Evolutionary conservation across 768 basidiomycete species (phyloP).

Genomic region (Hygrophorus pudorinus): DNA sequence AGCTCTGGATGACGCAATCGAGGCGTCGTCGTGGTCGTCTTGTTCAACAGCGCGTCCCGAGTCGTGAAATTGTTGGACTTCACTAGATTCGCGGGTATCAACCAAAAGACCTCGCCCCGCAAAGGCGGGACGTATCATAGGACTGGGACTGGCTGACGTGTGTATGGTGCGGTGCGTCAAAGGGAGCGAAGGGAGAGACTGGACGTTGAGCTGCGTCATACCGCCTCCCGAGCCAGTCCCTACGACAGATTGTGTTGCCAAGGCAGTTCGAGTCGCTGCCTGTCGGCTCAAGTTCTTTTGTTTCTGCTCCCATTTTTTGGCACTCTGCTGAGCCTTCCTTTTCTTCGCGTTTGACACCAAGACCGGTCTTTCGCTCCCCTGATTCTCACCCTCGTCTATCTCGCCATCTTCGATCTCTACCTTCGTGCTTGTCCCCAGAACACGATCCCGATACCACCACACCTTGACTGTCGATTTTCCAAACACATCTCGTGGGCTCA

Average conservation of each 20-base stretch:
- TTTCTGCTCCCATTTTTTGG: slow-evolving; percentile 13
- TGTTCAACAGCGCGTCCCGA: neutral
- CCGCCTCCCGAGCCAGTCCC: too few relatives aligned
- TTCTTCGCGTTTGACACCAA: slow-evolving; percentile 18
- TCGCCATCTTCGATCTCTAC: slow-evolving; percentile 23
- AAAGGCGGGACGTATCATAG: too few relatives aligned
- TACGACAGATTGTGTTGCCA: neutral
- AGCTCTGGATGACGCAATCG: slow-evolving; percentile 16
- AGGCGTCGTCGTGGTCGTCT: slow-evolving; percentile 14
- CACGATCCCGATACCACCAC: slow-evolving; percentile 40
- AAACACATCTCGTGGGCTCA: slow-evolving; percentile 37
- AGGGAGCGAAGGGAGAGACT: too few relatives aligned
- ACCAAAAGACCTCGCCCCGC: too few relatives aligned
- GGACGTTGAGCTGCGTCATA: too few relatives aligned
- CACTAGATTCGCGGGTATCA: neutral
- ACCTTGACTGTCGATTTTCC: slow-evolving; percentile 27
- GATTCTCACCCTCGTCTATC: slow-evolving; percentile 42
- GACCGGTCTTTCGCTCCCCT: slow-evolving; percentile 24
- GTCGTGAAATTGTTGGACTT: neutral
- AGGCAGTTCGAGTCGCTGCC: too few relatives aligned
- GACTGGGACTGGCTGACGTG: too few relatives aligned
- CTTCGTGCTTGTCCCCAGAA: slow-evolving; percentile 22
- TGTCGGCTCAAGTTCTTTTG: slow-evolving; percentile 14
- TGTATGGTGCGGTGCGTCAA: too few relatives aligned
- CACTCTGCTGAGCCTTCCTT: slow-evolving; percentile 21